Evolutionary conservation across 164 flowering plant species (phyloP), one percentile per base, ranked within the genome.

Genomic region (Euptelea pleiosperma): DNA sequence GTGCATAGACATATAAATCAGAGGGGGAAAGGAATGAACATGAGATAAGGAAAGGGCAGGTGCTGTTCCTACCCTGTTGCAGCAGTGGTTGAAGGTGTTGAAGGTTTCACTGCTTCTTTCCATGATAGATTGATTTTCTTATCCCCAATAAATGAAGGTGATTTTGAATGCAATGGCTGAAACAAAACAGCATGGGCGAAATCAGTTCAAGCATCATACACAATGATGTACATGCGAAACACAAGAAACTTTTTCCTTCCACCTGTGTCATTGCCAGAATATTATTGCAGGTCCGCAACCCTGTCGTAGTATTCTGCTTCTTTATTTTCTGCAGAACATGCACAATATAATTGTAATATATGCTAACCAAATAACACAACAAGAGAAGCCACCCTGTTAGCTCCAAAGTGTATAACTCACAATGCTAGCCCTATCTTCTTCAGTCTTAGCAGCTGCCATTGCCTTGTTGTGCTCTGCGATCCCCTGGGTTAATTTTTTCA

Each of bases 241-340:
- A 25, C n/a, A 39, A 7, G 31, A 16, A 25, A 19, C 29, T 46
- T 1, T 22, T 16, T 59, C 29, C 48, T 18, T 52, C 65, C 25
- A 93, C 99, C 89, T 86, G 85, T 43, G 97, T 75, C 98, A 89
- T 92, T 26, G 89, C 78, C 60, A 89, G 74, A 53, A 92, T 92
- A 72, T 92, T 89, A 72, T 87, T 89, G 78, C 96, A 93, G 31
- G 94, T 87, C 21, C 88, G 73, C 74, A 93, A 67, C 18, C 96
- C 97, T 57, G 84, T 78, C 22, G 91, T 83, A 11, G 94, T 69
- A 57, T 86, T 86, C 76, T 81, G 91, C 63, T 81, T 82, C 57
- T 87, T 74, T 45, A 75, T 60, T 83, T 82, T 93, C 98, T 93
- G 85, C 71, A 75, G 26, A 52, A 10, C 25, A 50, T 18, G 42